A percentile compares a stretch with the other conserved stretches of the same genome.
These are phyloP conservation scores for Cercophora newfieldiana DNA, from an alignment of 495 filamentous ascomycete genomes.

Conservation along the genomic window DNA sequence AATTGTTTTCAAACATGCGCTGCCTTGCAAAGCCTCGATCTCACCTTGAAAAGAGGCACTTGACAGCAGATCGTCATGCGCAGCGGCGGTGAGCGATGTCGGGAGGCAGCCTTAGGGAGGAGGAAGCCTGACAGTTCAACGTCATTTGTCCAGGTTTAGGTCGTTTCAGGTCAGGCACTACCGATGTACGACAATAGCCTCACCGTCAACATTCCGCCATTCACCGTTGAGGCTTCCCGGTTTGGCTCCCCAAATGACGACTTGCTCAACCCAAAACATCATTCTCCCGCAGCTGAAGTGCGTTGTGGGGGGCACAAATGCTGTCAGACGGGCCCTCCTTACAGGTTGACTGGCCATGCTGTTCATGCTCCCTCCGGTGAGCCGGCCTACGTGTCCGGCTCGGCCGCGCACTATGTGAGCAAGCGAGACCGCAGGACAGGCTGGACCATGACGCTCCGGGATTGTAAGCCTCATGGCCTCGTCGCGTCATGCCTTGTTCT, in stretches of 20 bases:
- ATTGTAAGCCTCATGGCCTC: slow-evolving; percentile 8
- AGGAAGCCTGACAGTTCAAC: neutral
- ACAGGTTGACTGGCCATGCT: slow-evolving; percentile 2
- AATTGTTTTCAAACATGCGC: slow-evolving; percentile 1
- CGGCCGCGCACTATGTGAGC: neutral
- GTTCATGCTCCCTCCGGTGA: neutral
- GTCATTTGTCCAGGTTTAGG: slow-evolving; percentile 12
- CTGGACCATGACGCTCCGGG: slow-evolving; percentile 4
- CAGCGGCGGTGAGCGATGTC: neutral
- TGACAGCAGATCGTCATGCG: slow-evolving; percentile 7
- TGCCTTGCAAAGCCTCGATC: slow-evolving; percentile 5
- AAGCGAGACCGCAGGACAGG: neutral
- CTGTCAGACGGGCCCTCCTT: neutral
- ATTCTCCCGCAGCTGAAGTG: neutral
- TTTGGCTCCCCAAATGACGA: slow-evolving; percentile 5
- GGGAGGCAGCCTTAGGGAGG: neutral
- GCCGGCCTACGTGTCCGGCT: neutral
- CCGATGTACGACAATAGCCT: neutral
- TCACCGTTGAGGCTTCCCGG: neutral
- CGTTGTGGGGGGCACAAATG: neutral
- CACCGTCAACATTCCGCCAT: slow-evolving; percentile 17
- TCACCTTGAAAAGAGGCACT: neutral
- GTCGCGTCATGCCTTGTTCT: slow-evolving; percentile 13
- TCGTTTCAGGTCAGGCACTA: slow-evolving; percentile 20
- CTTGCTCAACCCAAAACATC: slow-evolving; percentile 5